phyloP scores from a whole-genome alignment of 306 rosid species.

The Cucumis cinereus region DNA sequence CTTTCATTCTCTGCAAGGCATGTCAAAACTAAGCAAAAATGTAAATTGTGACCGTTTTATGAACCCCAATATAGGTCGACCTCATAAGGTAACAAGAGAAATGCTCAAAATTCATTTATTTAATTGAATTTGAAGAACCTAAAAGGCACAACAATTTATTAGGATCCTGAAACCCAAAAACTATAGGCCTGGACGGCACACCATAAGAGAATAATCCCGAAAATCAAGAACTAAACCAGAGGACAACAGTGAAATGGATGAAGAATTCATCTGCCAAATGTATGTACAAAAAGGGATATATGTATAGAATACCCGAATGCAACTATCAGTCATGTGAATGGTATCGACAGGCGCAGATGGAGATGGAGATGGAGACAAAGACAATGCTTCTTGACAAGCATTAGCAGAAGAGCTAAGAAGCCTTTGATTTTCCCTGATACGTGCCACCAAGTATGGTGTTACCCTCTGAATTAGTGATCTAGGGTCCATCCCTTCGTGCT shows the following conservation, averaged over 20 bases:
- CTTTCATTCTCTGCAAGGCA: constrained; percentile 58
- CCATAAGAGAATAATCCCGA: not conserved
- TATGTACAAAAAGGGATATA: not conserved
- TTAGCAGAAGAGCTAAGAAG: constrained; percentile 33
- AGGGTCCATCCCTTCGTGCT: constrained; percentile 12
- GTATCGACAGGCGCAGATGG: constrained; percentile 21
- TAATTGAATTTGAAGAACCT: not conserved
- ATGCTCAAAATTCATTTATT: not conserved
- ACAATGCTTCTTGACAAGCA: constrained; percentile 31
- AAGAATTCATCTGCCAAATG: not conserved
- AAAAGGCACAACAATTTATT: not conserved
- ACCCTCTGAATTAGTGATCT: constrained; percentile 36
- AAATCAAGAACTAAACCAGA: not conserved
- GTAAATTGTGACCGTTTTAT: not conserved
- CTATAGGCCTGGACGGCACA: not conserved
- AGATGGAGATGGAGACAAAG: constrained; percentile 20
- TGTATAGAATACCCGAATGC: constrained; percentile 40
- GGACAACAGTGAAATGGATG: not conserved
- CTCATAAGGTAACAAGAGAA: not conserved
- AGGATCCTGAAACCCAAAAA: not conserved
- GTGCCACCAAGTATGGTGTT: constrained; percentile 27
- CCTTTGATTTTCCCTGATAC: constrained; percentile 43
- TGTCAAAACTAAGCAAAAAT: not conserved
- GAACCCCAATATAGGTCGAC: not conserved
- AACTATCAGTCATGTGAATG: constrained; percentile 49